Base-by-base conservation (phyloP, 2,329 filamentous ascomycete species). In the Nemania bipapillata region DNA sequence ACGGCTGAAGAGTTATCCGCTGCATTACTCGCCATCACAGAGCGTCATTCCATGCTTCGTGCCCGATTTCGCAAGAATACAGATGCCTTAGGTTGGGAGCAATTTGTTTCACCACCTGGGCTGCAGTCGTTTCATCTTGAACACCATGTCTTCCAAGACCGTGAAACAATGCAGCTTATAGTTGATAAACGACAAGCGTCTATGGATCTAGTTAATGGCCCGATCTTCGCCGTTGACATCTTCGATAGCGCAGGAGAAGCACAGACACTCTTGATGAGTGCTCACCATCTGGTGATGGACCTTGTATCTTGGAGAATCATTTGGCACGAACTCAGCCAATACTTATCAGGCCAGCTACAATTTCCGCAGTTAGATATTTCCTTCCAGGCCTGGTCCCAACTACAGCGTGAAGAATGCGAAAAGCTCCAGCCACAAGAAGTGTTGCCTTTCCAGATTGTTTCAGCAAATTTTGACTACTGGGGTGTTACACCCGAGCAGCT, bases 281-380 rank as follows among this genome's bases (percentile, higher is more conserved):
- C 58, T 11, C 58, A 61, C 42, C 58, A 61, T 17, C 47, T 52
- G 17, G 20, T 53, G 11, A 22, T 61, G 15, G 58, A 61, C 26
- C 47, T 61, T 4, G 58, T 61, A 26, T 61, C 58, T 28, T 61
- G 58, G 58, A 24, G 58, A 40, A 53, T 61, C 9, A 26, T 61
- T 26, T 61, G 45, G 58, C 32, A 17, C 22, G 58, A 61, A 12
- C 20, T 61, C 22, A 42, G 35, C 8, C 30, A 40, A 20, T 24
- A 40, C 11, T 28, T 61, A 28, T 49, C n/a, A 9, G 20, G 28
- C 32, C 17, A 17, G 6, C 6, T 35, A 35, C 32, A 11, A 11
- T 11, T 35, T 35, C 11, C 11, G 32, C 32, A 5, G 11, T 6
- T 35, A 35, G 32, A 35, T 6, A 35, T 35, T 11, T 35, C 32